phyloP scores from a whole-genome alignment of 2,329 filamentous ascomycete genomes.

The Hypomyces rosellus region DNA sequence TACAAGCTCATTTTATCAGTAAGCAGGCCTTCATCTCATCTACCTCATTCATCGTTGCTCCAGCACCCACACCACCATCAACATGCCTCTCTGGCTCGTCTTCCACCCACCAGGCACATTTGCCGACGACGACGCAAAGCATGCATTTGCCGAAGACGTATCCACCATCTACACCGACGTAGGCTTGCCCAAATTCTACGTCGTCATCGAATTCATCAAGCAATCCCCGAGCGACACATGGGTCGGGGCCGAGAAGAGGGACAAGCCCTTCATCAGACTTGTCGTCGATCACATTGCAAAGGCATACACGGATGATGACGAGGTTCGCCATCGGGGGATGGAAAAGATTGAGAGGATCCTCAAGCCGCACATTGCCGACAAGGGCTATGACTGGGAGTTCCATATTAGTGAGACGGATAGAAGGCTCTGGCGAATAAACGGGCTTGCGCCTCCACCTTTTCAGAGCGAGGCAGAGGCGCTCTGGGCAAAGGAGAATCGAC shows the following conservation, averaged over 20 bases:
- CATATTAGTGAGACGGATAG: conserved; percentile 36
- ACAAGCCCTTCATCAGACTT: conserved; percentile 10
- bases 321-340: neutral
- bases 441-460: conserved; percentile 29
- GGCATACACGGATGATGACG: neutral
- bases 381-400: conserved; percentile 39
- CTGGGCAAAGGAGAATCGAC: conserved; percentile 20
- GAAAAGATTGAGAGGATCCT: neutral
- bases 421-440: conserved; percentile 38
- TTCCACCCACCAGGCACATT: conserved; percentile 9
- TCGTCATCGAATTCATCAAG: conserved; percentile 11
- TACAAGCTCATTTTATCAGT: too few relatives aligned
- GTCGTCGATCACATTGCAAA: conserved; percentile 8
- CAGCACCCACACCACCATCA: neutral
- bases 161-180: conserved; percentile 5
- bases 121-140: conserved; percentile 4
- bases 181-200: conserved; percentile 10
- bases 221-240: conserved; percentile 1
- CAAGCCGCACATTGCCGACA: conserved; percentile 12
- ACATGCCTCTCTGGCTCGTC: conserved; percentile 12
- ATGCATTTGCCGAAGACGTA: conserved; percentile 4
- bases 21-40: too few relatives aligned
- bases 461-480: conserved; percentile 28
- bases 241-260: conserved; percentile 5
- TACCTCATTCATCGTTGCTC: too few relatives aligned